Conservation (phyloP, 176 grass and related monocot genomes). For the Lolium perenne region DNA sequence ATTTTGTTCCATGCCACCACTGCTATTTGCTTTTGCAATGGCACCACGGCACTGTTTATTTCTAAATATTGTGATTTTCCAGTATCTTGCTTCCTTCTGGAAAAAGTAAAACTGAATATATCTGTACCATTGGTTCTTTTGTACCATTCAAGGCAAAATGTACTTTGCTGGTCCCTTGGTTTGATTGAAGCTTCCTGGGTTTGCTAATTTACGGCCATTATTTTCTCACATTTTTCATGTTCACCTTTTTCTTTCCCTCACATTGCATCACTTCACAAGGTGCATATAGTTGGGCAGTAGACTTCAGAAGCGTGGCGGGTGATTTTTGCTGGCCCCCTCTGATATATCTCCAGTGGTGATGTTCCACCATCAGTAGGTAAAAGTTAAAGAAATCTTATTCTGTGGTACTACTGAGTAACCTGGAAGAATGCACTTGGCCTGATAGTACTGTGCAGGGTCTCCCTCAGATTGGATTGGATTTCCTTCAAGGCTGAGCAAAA, state of each 20-base stretch:
- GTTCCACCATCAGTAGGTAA: conserved; percentile 17
- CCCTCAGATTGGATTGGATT: conserved; percentile 22
- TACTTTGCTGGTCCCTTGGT: not conserved
- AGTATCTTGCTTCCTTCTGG: not conserved
- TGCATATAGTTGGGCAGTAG: conserved; percentile 41
- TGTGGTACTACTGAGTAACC: conserved; percentile 25
- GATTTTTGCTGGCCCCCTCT: conserved; percentile 14
- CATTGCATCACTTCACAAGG: conserved; percentile 8
- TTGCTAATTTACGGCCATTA: not conserved
- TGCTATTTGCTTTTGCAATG: not conserved
- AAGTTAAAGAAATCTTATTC: conserved; percentile 5
- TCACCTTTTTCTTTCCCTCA: not conserved
- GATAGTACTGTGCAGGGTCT: conserved; percentile 2
- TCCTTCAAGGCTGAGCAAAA: conserved; percentile 55
- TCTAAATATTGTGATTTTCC: not conserved
- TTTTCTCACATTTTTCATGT: not conserved
- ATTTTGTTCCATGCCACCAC: not conserved
- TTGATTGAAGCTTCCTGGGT: not conserved
- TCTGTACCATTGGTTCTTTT: not conserved
- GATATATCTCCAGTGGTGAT: not conserved
- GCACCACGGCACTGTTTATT: not conserved
- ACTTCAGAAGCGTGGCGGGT: conserved; percentile 48
- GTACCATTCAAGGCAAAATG: not conserved
- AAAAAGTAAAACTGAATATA: not conserved
- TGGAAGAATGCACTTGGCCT: conserved; percentile 33